Evolutionary conservation across 2,329 filamentous ascomycete species (phyloP).

Genomic region (Pyrenophora seminiperda): DNA sequence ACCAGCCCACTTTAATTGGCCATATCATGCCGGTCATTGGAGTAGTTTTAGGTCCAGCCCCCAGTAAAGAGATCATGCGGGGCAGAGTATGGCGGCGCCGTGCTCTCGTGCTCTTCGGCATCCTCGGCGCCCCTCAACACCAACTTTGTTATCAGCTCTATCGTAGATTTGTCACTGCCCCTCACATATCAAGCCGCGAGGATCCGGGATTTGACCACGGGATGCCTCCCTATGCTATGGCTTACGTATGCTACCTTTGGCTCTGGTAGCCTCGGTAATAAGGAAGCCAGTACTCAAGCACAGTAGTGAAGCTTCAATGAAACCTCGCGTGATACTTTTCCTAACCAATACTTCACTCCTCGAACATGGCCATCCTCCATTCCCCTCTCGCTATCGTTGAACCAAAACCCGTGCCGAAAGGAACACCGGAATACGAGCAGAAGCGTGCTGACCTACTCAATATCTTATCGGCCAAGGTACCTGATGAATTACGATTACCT

Average conservation of each 20-base stretch:
- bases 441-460: slow-evolving; percentile 22
- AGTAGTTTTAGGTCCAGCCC: background rate
- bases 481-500: slow-evolving; percentile 16
- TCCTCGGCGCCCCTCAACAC: slow-evolving; percentile 11
- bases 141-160: slow-evolving; percentile 5
- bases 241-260: background rate
- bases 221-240: background rate
- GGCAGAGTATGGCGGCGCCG: slow-evolving; percentile 1
- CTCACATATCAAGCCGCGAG: no score
- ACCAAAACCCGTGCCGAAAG: slow-evolving; percentile 20
- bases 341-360: background rate
- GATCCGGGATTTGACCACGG: background rate
- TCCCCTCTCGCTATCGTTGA: slow-evolving; percentile 15
- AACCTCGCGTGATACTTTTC: background rate
- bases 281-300: background rate
- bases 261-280: background rate
- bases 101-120: background rate
- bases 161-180: background rate
- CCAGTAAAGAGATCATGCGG: background rate
- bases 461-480: slow-evolving; percentile 22
- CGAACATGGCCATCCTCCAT: slow-evolving; percentile 6
- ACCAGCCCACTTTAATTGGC: slow-evolving; percentile 2
- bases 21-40: slow-evolving; percentile 1
- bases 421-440: slow-evolving; percentile 25
- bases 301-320: no score